These are phyloP conservation scores for Achaetomium macrosporum DNA, from an alignment of 2,329 filamentous ascomycete genomes.

Conservation along the genomic window DNA sequence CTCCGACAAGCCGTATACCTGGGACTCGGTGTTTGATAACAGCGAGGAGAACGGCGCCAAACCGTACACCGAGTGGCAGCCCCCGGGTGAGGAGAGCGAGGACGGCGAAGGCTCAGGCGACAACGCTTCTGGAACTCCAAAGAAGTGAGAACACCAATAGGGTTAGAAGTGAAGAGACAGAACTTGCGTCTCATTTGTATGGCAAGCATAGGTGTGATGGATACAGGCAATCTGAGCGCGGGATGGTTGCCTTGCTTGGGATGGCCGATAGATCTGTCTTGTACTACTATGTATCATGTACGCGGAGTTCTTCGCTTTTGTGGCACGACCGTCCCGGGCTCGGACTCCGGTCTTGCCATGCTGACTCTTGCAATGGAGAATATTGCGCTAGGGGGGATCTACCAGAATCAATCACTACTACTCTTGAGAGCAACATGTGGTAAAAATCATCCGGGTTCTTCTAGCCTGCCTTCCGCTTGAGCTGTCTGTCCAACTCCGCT, in stretches of 20 bases:
- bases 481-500: too few species aligned
- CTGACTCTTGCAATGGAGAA: background rate
- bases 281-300: background rate
- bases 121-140: too few species aligned
- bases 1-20: slow-evolving; percentile 30
- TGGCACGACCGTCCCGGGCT: background rate
- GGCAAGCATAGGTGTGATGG: background rate
- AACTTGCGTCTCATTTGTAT: background rate
- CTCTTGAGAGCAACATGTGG: too few species aligned
- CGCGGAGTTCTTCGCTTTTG: background rate
- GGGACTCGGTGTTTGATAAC: slow-evolving; percentile 32
- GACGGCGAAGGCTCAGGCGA: background rate
- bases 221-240: background rate
- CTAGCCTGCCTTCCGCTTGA: too few species aligned
- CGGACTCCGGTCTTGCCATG: background rate
- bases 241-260: background rate
- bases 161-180: too few species aligned
- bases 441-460: too few species aligned
- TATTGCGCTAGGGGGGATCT: too few species aligned
- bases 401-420: too few species aligned
- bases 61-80: background rate
- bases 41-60: slow-evolving; percentile 3
- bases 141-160: too few species aligned
- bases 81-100: background rate
- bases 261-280: background rate